Conservation (phyloP, 345 rosid species). For the Gossypium raimondii region DNA sequence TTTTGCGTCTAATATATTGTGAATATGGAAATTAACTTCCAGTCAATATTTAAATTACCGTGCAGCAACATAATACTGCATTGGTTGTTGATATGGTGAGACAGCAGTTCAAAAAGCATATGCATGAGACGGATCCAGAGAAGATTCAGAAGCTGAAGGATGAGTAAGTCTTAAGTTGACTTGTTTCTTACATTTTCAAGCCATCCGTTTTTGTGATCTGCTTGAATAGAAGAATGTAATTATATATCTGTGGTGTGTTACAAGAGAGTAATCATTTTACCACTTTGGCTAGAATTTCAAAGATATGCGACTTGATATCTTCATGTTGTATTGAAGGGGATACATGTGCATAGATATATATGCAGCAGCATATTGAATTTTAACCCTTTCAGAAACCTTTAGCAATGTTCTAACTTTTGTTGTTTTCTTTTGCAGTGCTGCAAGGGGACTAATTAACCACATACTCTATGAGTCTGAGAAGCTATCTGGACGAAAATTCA, state of each 20-base stretch:
- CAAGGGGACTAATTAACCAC: conserved; percentile 94
- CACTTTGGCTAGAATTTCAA: background rate
- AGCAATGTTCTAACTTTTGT: background rate
- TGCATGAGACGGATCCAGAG: conserved; percentile 79
- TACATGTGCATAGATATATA: background rate
- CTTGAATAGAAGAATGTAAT: background rate
- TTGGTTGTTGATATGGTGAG: conserved; percentile 79
- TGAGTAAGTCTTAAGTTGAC: conserved; percentile 53
- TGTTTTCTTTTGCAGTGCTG: conserved; percentile 61
- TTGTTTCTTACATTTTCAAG: background rate
- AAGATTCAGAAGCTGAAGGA: conserved; percentile 88
- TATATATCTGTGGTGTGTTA: background rate
- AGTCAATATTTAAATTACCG: background rate
- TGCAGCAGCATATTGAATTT: background rate
- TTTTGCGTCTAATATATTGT: background rate
- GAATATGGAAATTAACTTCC: conserved; percentile 9
- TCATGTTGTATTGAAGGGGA: background rate
- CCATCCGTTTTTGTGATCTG: background rate
- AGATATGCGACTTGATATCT: background rate
- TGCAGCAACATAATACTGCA: conserved; percentile 84
- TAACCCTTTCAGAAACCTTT: background rate
- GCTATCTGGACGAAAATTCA: conserved; percentile 69
- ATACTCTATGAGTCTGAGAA: conserved; percentile 76
- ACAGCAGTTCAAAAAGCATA: conserved; percentile 78
- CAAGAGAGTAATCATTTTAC: background rate